Base-by-base conservation (phyloP, 2,329 filamentous ascomycete genomes). In the Colletotrichum aenigma region DNA sequence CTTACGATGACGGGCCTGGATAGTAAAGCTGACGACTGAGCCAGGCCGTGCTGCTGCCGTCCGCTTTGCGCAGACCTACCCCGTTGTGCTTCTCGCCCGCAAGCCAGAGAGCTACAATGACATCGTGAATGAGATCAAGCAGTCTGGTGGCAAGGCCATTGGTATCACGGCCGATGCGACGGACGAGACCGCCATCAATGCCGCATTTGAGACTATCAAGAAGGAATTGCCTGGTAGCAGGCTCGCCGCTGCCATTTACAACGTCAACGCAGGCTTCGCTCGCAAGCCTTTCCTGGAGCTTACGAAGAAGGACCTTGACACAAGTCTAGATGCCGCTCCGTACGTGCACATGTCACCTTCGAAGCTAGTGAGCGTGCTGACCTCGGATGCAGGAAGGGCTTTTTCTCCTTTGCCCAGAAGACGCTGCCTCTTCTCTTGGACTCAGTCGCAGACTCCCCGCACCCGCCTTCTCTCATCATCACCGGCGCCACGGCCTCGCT, bases 401-500 rank as follows among this genome's bases (percentile, higher is more conserved):
- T 94, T 32, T 95, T 95, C 83, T 86, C 93, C 79, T 98, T 98
- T 83, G 92, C 94, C 1, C 93, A 96, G 83, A 88, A 89, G 4
- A 87, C 91, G 1, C 85, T 98, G 1, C 95, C 96, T 0, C 87
- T 93, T 2, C 90, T 98, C 2, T 88, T 96, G 3, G 88, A 92
- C 26, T 88, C 92, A 0, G 89, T 92, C 1, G 83, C 84, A 0
- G 85, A 86, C 58, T 84, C 90, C 0, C 87, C 89, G 36, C 85
- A 95, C 81, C 94, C 95, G 6, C 95, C 95, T 0, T 93, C 94
- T 1, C 87, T 98, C 24, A 93, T 98, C 80, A 94, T 97, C 84
- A 98, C 96, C 0, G 96, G 96, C 36, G 95, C 96, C 0, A 98
- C 96, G 0, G 96, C 95, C 0, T 95, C 93, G 0, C 79, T 96